phyloP scores from a whole-genome alignment of 2,329 filamentous ascomycete genomes.

The Metarhizium rileyi region DNA sequence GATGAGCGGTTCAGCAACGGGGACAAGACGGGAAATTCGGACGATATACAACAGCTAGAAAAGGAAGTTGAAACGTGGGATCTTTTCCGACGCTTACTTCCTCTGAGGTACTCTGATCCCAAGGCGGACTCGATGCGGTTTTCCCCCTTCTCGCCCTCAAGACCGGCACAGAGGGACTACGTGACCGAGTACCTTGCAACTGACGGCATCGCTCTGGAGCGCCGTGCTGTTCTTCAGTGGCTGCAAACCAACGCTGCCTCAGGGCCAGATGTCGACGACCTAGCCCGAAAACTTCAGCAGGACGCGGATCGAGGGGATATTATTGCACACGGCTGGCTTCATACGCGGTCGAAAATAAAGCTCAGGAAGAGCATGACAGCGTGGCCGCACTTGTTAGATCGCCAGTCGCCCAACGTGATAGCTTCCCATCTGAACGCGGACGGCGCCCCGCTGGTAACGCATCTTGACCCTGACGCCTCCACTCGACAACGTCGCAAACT shows the following conservation, averaged over 20 bases:
- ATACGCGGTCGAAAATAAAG: slow-evolving; percentile 86
- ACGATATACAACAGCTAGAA: slow-evolving; percentile 48
- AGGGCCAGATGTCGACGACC: slow-evolving; percentile 61
- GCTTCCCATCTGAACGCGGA: slow-evolving; percentile 47
- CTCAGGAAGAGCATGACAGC: slow-evolving; percentile 71
- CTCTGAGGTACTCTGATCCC: slow-evolving; percentile 48
- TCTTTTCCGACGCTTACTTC: slow-evolving; percentile 64
- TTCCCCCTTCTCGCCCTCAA: slow-evolving; percentile 18
- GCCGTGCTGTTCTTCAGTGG: slow-evolving; percentile 75
- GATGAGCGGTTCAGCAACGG: slow-evolving; percentile 30
- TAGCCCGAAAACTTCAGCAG: slow-evolving; percentile 67
- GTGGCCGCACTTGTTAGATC: slow-evolving; percentile 55
- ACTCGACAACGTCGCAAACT: slow-evolving; percentile 67
- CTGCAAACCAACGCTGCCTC: slow-evolving; percentile 67
- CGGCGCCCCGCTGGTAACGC: slow-evolving; percentile 63
- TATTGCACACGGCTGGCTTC: slow-evolving; percentile 83
- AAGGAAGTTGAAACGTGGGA: slow-evolving; percentile 88
- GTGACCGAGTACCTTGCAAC: slow-evolving; percentile 61
- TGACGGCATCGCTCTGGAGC: slow-evolving; percentile 66
- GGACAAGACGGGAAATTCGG: slow-evolving; percentile 4
- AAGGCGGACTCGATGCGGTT: slow-evolving; percentile 20
- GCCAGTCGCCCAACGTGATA: slow-evolving; percentile 45
- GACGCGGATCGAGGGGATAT: slow-evolving; percentile 71
- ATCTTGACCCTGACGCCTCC: slow-evolving; percentile 86
- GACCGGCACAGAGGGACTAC: slow-evolving; percentile 15